phyloP scores from a whole-genome alignment of 331 rosid species.

The Acacia pycnantha region DNA sequence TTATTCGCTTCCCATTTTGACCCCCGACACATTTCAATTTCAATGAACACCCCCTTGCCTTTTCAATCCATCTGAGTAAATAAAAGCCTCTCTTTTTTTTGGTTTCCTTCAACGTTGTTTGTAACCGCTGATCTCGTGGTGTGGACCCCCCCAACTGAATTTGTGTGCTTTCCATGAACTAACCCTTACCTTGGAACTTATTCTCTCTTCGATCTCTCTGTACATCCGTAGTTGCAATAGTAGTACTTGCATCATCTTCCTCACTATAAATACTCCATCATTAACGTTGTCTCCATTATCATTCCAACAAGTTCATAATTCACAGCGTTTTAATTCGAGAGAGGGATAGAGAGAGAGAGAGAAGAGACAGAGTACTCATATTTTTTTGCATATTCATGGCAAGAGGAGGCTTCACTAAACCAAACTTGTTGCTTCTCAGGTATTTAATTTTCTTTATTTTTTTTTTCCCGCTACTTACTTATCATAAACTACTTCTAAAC shows the following conservation, averaged over 20 bases:
- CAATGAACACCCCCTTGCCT: not conserved
- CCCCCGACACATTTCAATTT: not conserved
- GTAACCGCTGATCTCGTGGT: not conserved
- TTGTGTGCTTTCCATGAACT: not conserved
- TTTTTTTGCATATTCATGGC: not conserved
- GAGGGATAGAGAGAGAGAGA: not conserved
- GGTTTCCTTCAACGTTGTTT: not conserved
- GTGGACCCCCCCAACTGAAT: not conserved
- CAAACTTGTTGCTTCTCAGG: not conserved
- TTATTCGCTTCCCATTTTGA: not conserved
- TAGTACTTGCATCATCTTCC: not conserved
- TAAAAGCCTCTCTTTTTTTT: not conserved
- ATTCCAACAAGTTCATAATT: not conserved
- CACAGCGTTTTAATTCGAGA: not conserved
- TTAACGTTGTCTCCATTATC: not conserved
- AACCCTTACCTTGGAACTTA: not conserved
- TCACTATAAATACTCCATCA: slow-evolving; percentile 28
- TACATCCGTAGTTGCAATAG: not conserved
- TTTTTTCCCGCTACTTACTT: not conserved
- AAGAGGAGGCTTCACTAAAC: not conserved
- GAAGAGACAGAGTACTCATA: not conserved
- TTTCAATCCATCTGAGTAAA: not conserved
- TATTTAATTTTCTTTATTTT: not conserved
- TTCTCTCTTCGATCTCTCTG: slow-evolving; percentile 18
- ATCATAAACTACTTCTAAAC: not conserved